Base-by-base conservation (phyloP, 2,329 filamentous ascomycete species). In the Blastomyces parvus region DNA sequence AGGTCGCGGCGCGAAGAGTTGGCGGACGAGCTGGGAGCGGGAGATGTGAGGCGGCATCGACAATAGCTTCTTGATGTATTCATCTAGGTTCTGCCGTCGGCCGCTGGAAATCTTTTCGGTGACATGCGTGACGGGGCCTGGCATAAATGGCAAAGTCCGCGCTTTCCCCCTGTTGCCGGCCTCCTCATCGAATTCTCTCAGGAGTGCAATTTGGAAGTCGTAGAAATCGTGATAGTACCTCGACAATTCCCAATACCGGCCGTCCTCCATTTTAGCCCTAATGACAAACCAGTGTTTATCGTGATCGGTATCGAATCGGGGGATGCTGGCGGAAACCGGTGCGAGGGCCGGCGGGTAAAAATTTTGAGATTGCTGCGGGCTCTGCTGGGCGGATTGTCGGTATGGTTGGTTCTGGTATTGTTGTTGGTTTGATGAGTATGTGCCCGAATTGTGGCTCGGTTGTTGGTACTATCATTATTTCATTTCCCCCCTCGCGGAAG, bases 211-310 rank as follows among this genome's bases (percentile, higher is more conserved):
- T 74, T 99, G 94, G 75, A 97, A 93, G 75, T 97, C 94, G 78
- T 97, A 99, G 73, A 99, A 99, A 78, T 97, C 94, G 75, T 97
- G 91, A 72, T 99, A 99, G 72, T 96, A 94, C 66, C 94, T 86
- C 48, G 91, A 93, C 59, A 99, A 80, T 73, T 97, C 92, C 91
- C 92, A 97, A 72, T 90, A 88, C 57, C 90, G 84, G 58, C 91
- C 92, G 73, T 97, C 92, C 72, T 96, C 91, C 75, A 97, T 85
- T 70, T 88, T 84, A 30, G 90, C 91, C 74, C 97, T 92, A 64
- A 99, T 93, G 62, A 97, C 90, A 72, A 97, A 99, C 91, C 94
- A 97, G 77, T 97, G 97, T 75, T 97, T 97, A 69, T 97, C 92
- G 73, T 97, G 93, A 64, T 91, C 91, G 72, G 95, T 97, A 75